phyloP scores from a whole-genome alignment of 306 rosid species.

The Glycyrrhiza uralensis region DNA sequence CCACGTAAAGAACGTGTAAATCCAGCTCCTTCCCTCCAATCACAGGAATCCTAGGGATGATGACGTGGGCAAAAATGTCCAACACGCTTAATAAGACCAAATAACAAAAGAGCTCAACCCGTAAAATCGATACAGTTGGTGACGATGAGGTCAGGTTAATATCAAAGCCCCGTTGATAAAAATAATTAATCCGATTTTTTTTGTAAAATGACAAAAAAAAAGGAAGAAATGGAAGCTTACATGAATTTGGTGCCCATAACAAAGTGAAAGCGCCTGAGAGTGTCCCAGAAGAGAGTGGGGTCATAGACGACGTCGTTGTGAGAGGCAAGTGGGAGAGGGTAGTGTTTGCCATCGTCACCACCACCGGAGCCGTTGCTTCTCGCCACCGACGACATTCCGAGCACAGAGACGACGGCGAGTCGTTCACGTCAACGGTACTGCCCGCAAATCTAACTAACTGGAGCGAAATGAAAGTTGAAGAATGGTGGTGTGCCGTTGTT shows the following conservation, averaged over 20 bases:
- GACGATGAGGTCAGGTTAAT: too few relatives aligned
- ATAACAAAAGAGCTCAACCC: not conserved
- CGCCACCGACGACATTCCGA: constrained; percentile 39
- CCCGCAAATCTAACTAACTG: too few relatives aligned
- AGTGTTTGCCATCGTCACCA: constrained; percentile 38
- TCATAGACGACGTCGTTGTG: constrained; percentile 56
- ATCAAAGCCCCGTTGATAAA: too few relatives aligned
- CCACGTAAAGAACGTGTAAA: constrained; percentile 82
- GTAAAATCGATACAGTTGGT: too few relatives aligned
- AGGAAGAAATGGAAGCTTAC: constrained; percentile 38
- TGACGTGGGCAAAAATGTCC: not conserved
- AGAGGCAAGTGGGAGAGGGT: constrained; percentile 68
- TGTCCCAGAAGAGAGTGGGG: constrained; percentile 73
- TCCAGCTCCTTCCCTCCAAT: constrained; percentile 96
- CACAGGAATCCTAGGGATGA: constrained; percentile 77
- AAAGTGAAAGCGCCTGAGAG: constrained; percentile 83
- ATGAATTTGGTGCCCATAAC: constrained; percentile 75
- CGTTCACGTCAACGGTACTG: constrained; percentile 21
- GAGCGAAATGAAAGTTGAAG: not conserved
- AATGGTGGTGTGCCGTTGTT: not conserved
- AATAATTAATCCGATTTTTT: too few relatives aligned
- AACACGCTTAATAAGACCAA: constrained; percentile 10
- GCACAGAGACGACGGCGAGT: constrained; percentile 17
- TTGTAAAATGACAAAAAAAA: too few relatives aligned
- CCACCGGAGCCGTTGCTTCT: constrained; percentile 14